Conservation (phyloP, 129 eudicot genomes). For the Pulicaria dysenterica region DNA sequence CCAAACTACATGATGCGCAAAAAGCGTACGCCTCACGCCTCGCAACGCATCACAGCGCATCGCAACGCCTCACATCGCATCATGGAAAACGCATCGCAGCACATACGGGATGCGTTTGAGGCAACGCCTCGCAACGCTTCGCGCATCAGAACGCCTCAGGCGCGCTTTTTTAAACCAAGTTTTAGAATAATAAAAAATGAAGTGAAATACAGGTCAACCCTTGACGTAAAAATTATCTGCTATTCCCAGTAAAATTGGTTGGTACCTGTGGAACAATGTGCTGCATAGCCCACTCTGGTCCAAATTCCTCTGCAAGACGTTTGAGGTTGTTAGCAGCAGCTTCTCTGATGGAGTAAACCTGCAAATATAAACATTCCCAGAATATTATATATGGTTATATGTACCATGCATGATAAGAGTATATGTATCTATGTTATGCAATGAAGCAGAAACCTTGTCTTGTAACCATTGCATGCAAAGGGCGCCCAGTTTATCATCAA, state of each 20-base stretch:
- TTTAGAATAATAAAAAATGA: not conserved
- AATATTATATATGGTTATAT: not conserved
- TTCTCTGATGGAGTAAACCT: constrained; percentile 98
- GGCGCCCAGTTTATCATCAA: constrained; percentile 96
- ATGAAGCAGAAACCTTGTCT: constrained; percentile 74
- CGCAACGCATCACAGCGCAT: too few species aligned
- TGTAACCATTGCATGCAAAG: constrained; percentile 99
- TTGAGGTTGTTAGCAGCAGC: constrained; percentile 98
- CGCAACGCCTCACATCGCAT: too few species aligned
- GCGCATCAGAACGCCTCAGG: too few species aligned
- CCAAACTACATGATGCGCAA: too few species aligned
- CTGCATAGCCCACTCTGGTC: constrained; percentile 99
- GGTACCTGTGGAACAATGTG: constrained; percentile 94
- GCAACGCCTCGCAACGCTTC: too few species aligned
- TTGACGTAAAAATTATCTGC: too few species aligned
- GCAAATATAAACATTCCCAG: constrained; percentile 23
- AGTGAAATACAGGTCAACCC: too few species aligned
- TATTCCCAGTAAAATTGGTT: not conserved
- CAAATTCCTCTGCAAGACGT: constrained; percentile 98
- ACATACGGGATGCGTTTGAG: too few species aligned
- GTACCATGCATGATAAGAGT: not conserved
- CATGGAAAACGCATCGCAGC: too few species aligned
- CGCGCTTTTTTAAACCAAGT: too few species aligned
- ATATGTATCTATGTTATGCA: too few species aligned
- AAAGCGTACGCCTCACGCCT: too few species aligned